A percentile compares a stretch with the other conserved stretches of the same genome.
phyloP scores from a whole-genome alignment of 2,329 filamentous ascomycete genomes.

The Chrysoporthe puriensis region DNA sequence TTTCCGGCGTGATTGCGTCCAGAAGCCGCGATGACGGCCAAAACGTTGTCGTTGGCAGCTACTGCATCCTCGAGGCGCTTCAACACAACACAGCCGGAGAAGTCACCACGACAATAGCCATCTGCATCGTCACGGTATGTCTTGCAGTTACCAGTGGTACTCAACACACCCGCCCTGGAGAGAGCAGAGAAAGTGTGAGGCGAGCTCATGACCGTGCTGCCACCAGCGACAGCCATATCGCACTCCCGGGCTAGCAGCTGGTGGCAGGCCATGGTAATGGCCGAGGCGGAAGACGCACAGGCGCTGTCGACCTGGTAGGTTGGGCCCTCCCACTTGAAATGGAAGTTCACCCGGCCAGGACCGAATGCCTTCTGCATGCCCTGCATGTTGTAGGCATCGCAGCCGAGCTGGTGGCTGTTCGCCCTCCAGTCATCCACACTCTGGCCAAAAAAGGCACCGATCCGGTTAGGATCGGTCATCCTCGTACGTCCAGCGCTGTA shows the following conservation, averaged over 20 bases:
- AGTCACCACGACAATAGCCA: constrained; percentile 59
- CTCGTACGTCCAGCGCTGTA: constrained; percentile 29
- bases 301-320: constrained; percentile 40
- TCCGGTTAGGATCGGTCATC: constrained; percentile 20
- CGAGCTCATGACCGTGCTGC: constrained; percentile 37
- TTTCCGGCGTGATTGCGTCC: constrained; percentile 48
- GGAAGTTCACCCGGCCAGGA: constrained; percentile 38
- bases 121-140: constrained; percentile 41
- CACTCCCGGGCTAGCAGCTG: constrained; percentile 37
- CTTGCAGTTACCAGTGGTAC: constrained; percentile 39
- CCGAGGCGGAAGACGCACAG: constrained; percentile 43
- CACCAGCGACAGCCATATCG: constrained; percentile 38
- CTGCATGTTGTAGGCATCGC: constrained; percentile 45
- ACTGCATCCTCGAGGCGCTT: constrained; percentile 53
- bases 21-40: constrained; percentile 44
- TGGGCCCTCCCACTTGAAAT: constrained; percentile 43
- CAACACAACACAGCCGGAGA: constrained; percentile 47
- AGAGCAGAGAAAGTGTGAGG: constrained; percentile 33
- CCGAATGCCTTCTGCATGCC: constrained; percentile 37
- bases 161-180: constrained; percentile 38
- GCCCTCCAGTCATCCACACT: constrained; percentile 29
- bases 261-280: constrained; percentile 42
- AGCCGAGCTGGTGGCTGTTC: constrained; percentile 23
- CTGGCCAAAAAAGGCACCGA: constrained; percentile 45
- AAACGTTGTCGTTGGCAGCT: constrained; percentile 49